phyloP scores from a whole-genome alignment of 1,284 basidiomycete species.

The Puccinia sorghi region DNA sequence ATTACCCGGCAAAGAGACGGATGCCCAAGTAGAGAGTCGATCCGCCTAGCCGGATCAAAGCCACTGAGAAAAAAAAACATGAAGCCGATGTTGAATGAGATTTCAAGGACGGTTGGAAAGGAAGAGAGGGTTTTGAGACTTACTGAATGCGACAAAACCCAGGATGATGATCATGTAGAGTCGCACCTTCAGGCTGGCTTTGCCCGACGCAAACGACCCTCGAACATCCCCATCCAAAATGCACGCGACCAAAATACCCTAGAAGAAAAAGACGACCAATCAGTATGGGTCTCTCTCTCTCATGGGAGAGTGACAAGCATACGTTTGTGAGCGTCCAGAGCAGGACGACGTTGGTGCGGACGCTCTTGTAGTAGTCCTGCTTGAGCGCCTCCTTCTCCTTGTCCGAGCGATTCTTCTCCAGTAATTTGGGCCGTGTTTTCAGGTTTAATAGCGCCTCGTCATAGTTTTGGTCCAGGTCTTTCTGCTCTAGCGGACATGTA shows the following conservation, averaged over 20 bases:
- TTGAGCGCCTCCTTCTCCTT: conserved; percentile 57
- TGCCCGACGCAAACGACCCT: conserved; percentile 65
- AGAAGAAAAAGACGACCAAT: not conserved
- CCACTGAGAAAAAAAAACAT: conserved; percentile 28
- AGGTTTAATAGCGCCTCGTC: conserved; percentile 83
- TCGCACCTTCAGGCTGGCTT: conserved; percentile 33
- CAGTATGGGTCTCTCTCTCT: not conserved
- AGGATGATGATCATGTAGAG: conserved; percentile 47
- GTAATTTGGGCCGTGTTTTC: conserved; percentile 64
- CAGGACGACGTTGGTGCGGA: conserved; percentile 85
- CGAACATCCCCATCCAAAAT: conserved; percentile 72
- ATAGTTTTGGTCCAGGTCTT: conserved; percentile 84
- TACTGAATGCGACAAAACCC: conserved; percentile 49
- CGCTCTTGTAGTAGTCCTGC: conserved; percentile 64
- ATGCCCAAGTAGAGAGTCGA: conserved; percentile 43
- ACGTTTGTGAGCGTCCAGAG: conserved; percentile 83
- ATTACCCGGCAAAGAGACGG: conserved; percentile 45
- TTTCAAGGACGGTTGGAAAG: not conserved
- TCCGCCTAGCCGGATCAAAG: conserved; percentile 36
- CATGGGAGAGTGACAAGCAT: conserved; percentile 47
- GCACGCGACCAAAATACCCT: conserved; percentile 72
- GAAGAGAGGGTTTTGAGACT: conserved; percentile 1
- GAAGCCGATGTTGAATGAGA: not conserved
- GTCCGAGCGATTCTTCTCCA: conserved; percentile 56
- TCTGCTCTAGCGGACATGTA: conserved; percentile 78